phyloP scores from a whole-genome alignment of 768 basidiomycete genomes.

The Phlebiopsis flavidoalba region DNA sequence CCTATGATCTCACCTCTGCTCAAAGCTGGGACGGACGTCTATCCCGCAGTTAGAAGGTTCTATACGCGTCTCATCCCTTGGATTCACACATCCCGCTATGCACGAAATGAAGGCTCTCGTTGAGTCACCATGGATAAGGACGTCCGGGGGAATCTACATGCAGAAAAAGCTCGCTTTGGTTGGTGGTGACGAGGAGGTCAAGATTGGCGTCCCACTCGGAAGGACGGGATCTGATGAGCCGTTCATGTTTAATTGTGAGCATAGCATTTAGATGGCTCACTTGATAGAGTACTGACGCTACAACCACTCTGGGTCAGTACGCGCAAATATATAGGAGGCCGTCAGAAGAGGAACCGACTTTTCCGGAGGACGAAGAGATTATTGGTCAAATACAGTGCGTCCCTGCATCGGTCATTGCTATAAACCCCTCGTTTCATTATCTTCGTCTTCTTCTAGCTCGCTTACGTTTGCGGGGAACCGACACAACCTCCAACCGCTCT shows the following conservation, averaged over 20 bases:
- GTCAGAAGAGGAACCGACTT: slow-evolving; percentile 18
- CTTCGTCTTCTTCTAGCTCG: slow-evolving; percentile 7
- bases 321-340: slow-evolving; percentile 19
- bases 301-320: slow-evolving; percentile 13
- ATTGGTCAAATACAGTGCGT: slow-evolving; percentile 21
- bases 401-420: background rate
- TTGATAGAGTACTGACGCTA: too few species aligned
- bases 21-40: background rate
- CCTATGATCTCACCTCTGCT: background rate
- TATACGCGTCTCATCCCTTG: background rate
- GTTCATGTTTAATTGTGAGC: slow-evolving; percentile 21
- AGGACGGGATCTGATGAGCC: slow-evolving; percentile 27
- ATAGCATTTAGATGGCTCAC: too few species aligned
- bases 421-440: background rate
- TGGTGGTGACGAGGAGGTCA: slow-evolving; percentile 12
- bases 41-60: background rate
- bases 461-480: slow-evolving; percentile 21
- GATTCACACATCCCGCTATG: background rate
- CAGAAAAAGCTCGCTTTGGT: slow-evolving; percentile 15
- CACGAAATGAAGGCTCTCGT: too few species aligned
- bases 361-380: slow-evolving; percentile 22
- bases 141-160: slow-evolving; percentile 13
- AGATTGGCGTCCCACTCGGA: slow-evolving; percentile 17
- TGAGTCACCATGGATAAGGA: background rate
- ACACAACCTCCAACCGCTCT: slow-evolving; percentile 27